Base-by-base conservation (phyloP, 805 yeast genomes). In the Wickerhamia fluorescens region DNA sequence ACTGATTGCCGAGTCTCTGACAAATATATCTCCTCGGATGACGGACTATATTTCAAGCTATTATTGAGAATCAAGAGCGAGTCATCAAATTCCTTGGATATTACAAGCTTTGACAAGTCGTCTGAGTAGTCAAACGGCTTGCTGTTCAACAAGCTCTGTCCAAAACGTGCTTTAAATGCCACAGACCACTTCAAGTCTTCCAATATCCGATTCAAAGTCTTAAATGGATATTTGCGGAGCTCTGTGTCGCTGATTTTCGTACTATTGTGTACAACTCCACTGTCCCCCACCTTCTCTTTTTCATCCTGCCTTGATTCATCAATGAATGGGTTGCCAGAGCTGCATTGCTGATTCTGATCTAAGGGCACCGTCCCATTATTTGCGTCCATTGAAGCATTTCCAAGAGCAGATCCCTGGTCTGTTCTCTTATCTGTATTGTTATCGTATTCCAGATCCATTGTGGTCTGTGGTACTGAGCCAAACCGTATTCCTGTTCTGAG, bases 201-300 rank as follows among this genome's bases (percentile, higher is more conserved):
- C 14, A 80, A 41, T 13, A 82, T 59, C 31, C 89, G 58, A 42
- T 81, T 81, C 5, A 78, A 53, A 0, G 89, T 79, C 42, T 81
- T 82, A 53, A 73, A 73, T 3, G 56, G 68, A 53, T 21, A 25
- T 14, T 16, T 16, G 12, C 15, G 19, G 20, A 26, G 31, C 11
- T 24, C 29, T 6, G 18, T 5, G n/a, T 20, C 6, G 6, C 21
- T 10, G 9, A 27, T 15, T 8, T 24, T 11, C 10, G 30, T 17
- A 14, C 21, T 12, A 7, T 14, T 14, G 5, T 13, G 16, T n/a
- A n/a, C n/a, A n/a, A n/a, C n/a, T n/a, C n/a, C n/a, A n/a, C n/a
- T n/a, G n/a, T n/a, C n/a, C n/a, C n/a, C n/a, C n/a, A n/a, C n/a
- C n/a, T n/a, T n/a, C n/a, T n/a, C n/a, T n/a, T n/a, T n/a, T n/a